A percentile compares a stretch with the other conserved stretches of the same genome.
Evolutionary conservation across 176 grass and related monocot genomes (phyloP).

Genomic region (Carex myosuroides): DNA sequence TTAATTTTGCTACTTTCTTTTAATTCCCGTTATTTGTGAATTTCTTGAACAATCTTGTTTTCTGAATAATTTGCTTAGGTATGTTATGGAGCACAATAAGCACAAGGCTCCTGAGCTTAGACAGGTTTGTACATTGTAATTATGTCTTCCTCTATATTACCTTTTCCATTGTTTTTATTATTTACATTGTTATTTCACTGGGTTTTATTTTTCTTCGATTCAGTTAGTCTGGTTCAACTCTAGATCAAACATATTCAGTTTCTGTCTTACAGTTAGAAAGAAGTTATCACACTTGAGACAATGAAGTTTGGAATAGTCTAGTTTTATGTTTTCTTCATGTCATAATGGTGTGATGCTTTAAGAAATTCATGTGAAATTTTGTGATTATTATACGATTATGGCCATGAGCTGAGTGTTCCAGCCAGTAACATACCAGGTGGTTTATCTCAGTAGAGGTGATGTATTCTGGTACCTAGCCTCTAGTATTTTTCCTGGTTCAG

Average conservation of each 20-base stretch:
- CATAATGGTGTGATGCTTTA: neutral
- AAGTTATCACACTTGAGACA: neutral
- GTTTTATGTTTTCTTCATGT: neutral
- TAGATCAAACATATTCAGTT: neutral
- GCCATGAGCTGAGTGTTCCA: neutral
- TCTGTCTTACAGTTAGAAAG: neutral
- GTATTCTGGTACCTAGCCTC: neutral
- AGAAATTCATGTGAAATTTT: neutral
- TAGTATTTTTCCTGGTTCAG: neutral
- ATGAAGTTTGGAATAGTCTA: neutral
- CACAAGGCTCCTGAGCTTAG: constrained; percentile 69
- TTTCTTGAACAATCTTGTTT: neutral
- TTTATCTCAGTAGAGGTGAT: too few relatives aligned
- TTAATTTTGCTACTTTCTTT: neutral
- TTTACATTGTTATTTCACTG: neutral
- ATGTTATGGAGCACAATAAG: constrained; percentile 81
- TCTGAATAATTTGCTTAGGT: constrained; percentile 30
- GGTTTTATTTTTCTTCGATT: neutral
- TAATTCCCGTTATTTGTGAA: neutral
- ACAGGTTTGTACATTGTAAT: constrained; percentile 41
- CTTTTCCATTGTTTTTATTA: neutral
- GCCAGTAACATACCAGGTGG: neutral
- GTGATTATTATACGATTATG: neutral
- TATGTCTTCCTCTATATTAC: too few relatives aligned
- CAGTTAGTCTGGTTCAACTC: neutral